These are phyloP conservation scores for Candida piceae DNA, from an alignment of 805 yeast species.

Conservation along the genomic window DNA sequence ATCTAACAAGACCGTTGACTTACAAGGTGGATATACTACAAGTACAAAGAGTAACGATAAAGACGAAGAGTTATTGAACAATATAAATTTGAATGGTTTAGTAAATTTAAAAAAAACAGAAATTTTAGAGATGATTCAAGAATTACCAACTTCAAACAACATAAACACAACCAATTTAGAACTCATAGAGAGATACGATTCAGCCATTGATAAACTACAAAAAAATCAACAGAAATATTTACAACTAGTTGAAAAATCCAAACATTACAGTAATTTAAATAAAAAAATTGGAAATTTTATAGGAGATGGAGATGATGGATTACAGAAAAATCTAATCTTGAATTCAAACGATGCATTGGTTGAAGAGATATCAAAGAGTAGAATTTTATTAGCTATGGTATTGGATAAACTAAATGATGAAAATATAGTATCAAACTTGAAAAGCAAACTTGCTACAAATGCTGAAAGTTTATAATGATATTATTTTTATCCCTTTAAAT, in stretches of 20 bases:
- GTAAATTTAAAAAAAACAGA: constrained; percentile 18
- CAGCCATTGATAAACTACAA: constrained; percentile 10
- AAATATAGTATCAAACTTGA: constrained; percentile 1
- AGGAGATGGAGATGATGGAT: constrained; percentile 5
- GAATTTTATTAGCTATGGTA: constrained; percentile 14
- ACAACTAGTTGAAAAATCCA: constrained; percentile 10
- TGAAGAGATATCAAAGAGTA: not conserved
- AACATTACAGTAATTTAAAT: constrained; percentile 14
- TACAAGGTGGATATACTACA: constrained; percentile 17
- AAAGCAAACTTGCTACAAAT: constrained; percentile 2
- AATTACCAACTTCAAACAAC: constrained; percentile 25
- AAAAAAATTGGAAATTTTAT: constrained; percentile 9
- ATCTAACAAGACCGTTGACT: constrained; percentile 16
- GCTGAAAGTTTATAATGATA: no score
- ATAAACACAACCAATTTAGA: constrained; percentile 16
- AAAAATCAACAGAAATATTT: constrained; percentile 12
- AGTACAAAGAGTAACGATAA: constrained; percentile 4
- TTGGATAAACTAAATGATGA: constrained; percentile 11
- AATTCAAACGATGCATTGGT: constrained; percentile 20
- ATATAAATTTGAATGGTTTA: constrained; percentile 22
- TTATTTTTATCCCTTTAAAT: no score
- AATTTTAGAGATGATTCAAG: constrained; percentile 22
- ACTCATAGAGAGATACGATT: constrained; percentile 24
- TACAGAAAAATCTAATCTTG: constrained; percentile 20
- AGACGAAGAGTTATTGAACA: constrained; percentile 10